Base-by-base conservation (phyloP, 140 eudicot species). In the Anethum foeniculum region DNA sequence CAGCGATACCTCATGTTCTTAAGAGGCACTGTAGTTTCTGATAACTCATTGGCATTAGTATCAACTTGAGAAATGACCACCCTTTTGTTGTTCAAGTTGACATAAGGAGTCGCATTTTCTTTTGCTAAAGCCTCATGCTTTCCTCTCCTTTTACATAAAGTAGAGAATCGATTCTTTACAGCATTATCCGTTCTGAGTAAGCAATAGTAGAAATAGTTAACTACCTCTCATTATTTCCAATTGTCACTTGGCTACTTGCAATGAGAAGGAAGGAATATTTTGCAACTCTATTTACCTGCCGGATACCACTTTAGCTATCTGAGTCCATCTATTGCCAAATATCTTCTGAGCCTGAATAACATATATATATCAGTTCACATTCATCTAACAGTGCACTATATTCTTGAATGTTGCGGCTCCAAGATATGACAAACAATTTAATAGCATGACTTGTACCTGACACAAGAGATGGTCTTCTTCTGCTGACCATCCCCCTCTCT, bases 241-340 rank as follows among this genome's bases (percentile, higher is more conserved):
- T 7, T 58, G 32, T 23, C 67, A 58, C 67, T n/a, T n/a, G 67
- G 30, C 67, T 58, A 58, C 67, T 58, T 58, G 67, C 15, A 58
- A 23, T 58, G 32, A 58, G 67, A 58, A 25, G 28, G 3, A 56
- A 21, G 13, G 32, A 58, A 58, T 28, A 41, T 71, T 54, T 25
- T 28, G 32, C 19, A 75, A 47, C 72, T 77, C 75, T 51, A 79
- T 23, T 82, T 89, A 94, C 98, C 98, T 91, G 88, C 94, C 98
- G 73, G 98, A 86, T 79, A 94, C 97, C 78, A 94, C 98, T 93
- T 94, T 94, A 18, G 98, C 98, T 75, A 94, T 94, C 74, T 90
- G 96, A 77, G 98, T 94, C 98, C 98, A 94, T 85, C 97, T 86
- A 85, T 94, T 94, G 51, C 98, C 98, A 89, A 91, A 94, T 62